Conservation (phyloP, 2,329 filamentous ascomycete species). For the Penicillium psychrosexuale region DNA sequence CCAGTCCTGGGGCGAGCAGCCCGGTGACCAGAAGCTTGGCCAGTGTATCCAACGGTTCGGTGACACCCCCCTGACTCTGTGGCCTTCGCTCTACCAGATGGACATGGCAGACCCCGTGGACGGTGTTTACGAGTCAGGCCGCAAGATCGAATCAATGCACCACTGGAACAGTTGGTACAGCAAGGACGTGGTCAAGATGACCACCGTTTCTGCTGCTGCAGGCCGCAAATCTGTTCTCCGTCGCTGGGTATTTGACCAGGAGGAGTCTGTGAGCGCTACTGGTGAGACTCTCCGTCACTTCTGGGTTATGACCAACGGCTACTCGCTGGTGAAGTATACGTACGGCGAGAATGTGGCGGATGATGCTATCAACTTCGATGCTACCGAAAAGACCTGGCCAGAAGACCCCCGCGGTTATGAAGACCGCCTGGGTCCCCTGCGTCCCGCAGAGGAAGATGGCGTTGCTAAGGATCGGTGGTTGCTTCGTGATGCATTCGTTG, state of each 20-base stretch:
- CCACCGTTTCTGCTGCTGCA: conserved; percentile 39
- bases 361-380: conserved; percentile 43
- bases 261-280: conserved; percentile 36
- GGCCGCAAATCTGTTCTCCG: conserved; percentile 44
- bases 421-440: conserved; percentile 39
- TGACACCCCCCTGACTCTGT: conserved; percentile 40
- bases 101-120: conserved; percentile 43
- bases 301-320: conserved; percentile 46
- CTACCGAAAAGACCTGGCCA: conserved; percentile 45
- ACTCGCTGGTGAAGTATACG: conserved; percentile 44
- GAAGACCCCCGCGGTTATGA: conserved; percentile 44
- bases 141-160: conserved; percentile 44
- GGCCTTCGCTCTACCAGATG: conserved; percentile 46
- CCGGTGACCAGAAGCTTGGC: conserved; percentile 45
- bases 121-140: conserved; percentile 44
- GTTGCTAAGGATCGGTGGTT: conserved; percentile 44
- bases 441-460: conserved; percentile 39
- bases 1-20: conserved; percentile 43
- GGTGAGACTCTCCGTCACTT: conserved; percentile 38
- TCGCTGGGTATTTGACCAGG: conserved; percentile 45
- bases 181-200: conserved; percentile 47
- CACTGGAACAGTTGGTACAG: conserved; percentile 47
- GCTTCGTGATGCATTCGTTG: conserved; percentile 37
- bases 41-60: conserved; percentile 44
- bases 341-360: conserved; percentile 36